Base-by-base conservation (phyloP, 2,329 filamentous ascomycete genomes). In the Colletotrichum costaricense region DNA sequence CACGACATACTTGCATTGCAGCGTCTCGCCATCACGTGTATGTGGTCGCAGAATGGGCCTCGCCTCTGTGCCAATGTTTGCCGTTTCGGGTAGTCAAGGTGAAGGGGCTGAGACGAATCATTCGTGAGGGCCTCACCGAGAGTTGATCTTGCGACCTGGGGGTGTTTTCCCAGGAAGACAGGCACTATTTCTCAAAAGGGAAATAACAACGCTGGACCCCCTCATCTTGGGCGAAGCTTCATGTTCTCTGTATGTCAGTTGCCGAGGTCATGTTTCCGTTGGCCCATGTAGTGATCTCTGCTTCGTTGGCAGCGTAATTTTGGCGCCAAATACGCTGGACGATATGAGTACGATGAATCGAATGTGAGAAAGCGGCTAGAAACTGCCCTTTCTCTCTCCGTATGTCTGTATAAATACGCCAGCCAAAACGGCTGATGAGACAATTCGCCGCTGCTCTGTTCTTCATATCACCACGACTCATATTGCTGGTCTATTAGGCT, bases 1-100 rank as follows among this genome's bases (percentile, higher is more conserved):
- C 73, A 74, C 57, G 63, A 73, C 73, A 73, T 66, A 69, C 60
- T 49, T 73, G 70, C 73, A 73, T 67, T 42, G 73, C 70, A 73
- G 63, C 22, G 16, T 59, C 42, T 42, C 11, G 24, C 24, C 56
- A 70, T 73, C 70, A 74, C 73, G 73, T 73, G 70, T 28, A 66
- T 11, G 28, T 54, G 64, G 73, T 63, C 68, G 68, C 72, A 74
- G 72, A 72, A 72, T 28, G 49, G 68, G 72, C 69, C 72, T 42
- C 38, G 35, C 14, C 4, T 35, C 62, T 22, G 63, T 49, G 9
- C 16, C 24, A 38, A 14, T 52, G 2, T 54, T 0, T 63, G 22
- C 63, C 69, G 28, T 49, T 67, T 74, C 22, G n/a, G 68, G 72
- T 16, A 46, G 57, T 54, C 58, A 63, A 59, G 69, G 67, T 63